Base-by-base conservation (phyloP, 2,329 filamentous ascomycete genomes). In the Venturia carpophila region DNA sequence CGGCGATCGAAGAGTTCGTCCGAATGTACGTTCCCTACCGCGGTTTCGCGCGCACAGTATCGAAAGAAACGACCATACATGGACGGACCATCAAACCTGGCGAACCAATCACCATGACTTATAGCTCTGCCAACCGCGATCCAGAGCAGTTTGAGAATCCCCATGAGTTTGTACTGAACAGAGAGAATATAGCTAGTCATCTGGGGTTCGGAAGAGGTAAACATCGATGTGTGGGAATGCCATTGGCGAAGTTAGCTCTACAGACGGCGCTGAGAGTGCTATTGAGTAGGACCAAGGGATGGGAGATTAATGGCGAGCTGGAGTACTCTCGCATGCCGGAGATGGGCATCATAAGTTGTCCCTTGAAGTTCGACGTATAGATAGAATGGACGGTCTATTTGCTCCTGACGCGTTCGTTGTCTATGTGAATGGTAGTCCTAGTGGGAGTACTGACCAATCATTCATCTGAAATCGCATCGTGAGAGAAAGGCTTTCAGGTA, bases 21-120 rank as follows among this genome's bases (percentile, higher is more conserved):
- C 65, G 68, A 15, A 42, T 69, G 19, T 69, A 69, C 41, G 55
- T 60, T 2, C 68, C 68, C 4, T 69, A 69, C 55, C 65, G 68
- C 19, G 67, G 67, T 15, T 69, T 69, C 52, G 56, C 62, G 7
- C 63, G 68, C 11, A 69, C 68, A 9, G 63, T 62, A 3, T 66
- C 66, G 0, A 64, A 56, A 56, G 47, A 63, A 7, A 45, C 47
- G 24, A 52, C 42, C 19, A 64, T 66, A 17, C 41, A 63, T 41
- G 64, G 64, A 21, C 37, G 49, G 13, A 64, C 61, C 5, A 58
- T 66, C 64, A 41, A 34, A 15, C 64, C 64, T 3, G 60, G 60
- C 19, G 34, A 65, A 15, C 60, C 60, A 5, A 45, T 64, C n/a
- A 62, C 64, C 11, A 37, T 66, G 47, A 66, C 41, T 43, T 66